Conservation (phyloP, 1,139 yeast genomes). For the Suhomyces ambrosiae region DNA sequence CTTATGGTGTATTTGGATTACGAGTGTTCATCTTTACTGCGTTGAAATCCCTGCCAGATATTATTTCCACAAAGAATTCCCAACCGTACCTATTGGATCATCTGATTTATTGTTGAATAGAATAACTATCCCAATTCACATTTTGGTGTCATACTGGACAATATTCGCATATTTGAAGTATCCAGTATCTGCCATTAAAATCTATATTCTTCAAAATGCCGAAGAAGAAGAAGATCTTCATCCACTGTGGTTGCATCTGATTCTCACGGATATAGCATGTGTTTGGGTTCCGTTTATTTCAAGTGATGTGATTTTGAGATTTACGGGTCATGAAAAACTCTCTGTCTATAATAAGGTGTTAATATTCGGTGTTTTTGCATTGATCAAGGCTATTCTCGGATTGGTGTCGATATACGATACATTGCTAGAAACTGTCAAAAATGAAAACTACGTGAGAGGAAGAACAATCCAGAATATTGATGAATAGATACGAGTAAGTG, state of each 20-base stretch:
- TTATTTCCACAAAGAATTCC: constrained; percentile 3
- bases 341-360: constrained; percentile 7
- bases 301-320: background rate
- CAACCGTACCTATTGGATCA: constrained; percentile 6
- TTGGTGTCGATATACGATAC: constrained; percentile 18
- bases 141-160: constrained; percentile 29
- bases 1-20: constrained; percentile 27
- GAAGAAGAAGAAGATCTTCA: constrained; percentile 8
- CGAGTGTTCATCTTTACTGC: constrained; percentile 26
- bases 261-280: constrained; percentile 16
- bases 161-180: constrained; percentile 19
- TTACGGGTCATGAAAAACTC: background rate
- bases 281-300: constrained; percentile 21
- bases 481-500: no score
- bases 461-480: constrained; percentile 61
- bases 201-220: constrained; percentile 3
- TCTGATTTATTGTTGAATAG: constrained; percentile 17
- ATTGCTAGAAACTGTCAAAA: constrained; percentile 53
- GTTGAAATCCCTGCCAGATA: constrained; percentile 27
- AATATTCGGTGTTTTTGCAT: constrained; percentile 19
- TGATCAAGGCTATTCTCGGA: constrained; percentile 16
- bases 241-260: constrained; percentile 11
- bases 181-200: constrained; percentile 3
- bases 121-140: constrained; percentile 21
- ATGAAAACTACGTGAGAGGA: constrained; percentile 62